A percentile compares a stretch with the other conserved stretches of the same genome.
phyloP scores from a whole-genome alignment of 495 filamentous ascomycete species.

The Glutinoglossum americanum region DNA sequence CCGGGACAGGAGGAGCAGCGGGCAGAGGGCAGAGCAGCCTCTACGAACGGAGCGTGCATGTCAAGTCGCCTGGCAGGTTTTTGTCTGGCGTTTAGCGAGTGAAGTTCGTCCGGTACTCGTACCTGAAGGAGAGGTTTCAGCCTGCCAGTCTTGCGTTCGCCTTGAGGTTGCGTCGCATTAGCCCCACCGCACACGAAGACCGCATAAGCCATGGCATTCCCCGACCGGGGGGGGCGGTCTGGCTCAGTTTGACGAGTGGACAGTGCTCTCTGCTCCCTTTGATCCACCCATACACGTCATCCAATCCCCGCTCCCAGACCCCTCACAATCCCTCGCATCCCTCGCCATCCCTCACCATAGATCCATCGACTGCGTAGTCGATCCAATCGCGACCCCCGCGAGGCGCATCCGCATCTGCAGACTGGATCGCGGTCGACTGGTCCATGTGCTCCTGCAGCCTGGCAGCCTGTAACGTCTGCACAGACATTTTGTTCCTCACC shows the following conservation, averaged over 20 bases:
- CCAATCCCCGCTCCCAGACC: too few relatives aligned
- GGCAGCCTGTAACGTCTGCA: background rate
- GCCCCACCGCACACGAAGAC: background rate
- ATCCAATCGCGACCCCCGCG: background rate
- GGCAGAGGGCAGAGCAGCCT: background rate
- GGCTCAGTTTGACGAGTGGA: background rate
- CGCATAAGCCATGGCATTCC: background rate
- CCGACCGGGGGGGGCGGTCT: background rate
- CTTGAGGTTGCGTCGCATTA: background rate
- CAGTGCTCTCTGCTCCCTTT: background rate
- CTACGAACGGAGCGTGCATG: background rate
- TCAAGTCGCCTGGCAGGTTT: background rate
- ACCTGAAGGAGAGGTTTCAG: background rate
- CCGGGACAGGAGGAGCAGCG: background rate
- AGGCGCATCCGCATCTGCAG: background rate
- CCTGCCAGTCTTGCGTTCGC: background rate
- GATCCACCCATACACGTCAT: too few relatives aligned
- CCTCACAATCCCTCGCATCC: too few relatives aligned
- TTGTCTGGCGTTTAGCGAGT: background rate
- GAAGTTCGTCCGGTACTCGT: constrained; percentile 1
- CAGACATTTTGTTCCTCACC: background rate
- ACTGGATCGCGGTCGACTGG: background rate
- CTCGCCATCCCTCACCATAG: background rate
- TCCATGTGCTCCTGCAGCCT: background rate
- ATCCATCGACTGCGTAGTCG: background rate